Evolutionary conservation across 441 rosid genomes (phyloP), one percentile per base, ranked within the genome.

Genomic region (Flueggea neowawraea): DNA sequence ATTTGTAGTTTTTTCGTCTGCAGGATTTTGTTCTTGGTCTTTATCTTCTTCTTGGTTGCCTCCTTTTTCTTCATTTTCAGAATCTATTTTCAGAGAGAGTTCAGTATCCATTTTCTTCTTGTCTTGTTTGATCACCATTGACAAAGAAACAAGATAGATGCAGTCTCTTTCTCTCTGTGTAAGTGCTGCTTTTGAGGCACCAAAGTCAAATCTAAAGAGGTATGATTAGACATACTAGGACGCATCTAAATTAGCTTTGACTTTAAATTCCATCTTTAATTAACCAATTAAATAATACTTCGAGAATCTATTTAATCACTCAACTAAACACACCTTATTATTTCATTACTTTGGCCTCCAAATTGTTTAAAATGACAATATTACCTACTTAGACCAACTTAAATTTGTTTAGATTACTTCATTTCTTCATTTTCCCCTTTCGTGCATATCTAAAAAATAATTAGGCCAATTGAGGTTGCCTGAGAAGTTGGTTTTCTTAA

Each of bases 211-310:
- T 61, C 82, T 77, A 69, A 64, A 79, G 78, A 63, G 73, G 75
- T 75, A 75, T 65, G 67, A 75, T 79, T 70, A 69, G 71, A 71
- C 77, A 75, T 70, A 63, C 73, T 71, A 73, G 68, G 88, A 79
- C 77, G 90, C 92, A 82, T 84, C 97, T 79, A 63, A 78, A 2
- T 22, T 22, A 43, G 72, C 43, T 81, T 81, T 90, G 97, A 90
- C 97, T 88, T 86, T 82, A 78, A 22, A 36, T 36, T 5, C 41
- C 41, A 5, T 36, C 41, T 36, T 36, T 36, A 8, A 36, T 8
- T 36, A 5, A 4, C 41, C 41, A 36, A 36, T 36, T 36, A 36
- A 36, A 36, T 36, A 36, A 36, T 22, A 36, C 41, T 36, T 1
- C 41, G 41, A 36, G 41, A 36, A 36, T 36, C 41, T 36, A 36